Evolutionary conservation across 1,139 yeast genomes (phyloP), one percentile per base, ranked within the genome.

Genomic region (Zygosaccharomyces pseudobailii): DNA sequence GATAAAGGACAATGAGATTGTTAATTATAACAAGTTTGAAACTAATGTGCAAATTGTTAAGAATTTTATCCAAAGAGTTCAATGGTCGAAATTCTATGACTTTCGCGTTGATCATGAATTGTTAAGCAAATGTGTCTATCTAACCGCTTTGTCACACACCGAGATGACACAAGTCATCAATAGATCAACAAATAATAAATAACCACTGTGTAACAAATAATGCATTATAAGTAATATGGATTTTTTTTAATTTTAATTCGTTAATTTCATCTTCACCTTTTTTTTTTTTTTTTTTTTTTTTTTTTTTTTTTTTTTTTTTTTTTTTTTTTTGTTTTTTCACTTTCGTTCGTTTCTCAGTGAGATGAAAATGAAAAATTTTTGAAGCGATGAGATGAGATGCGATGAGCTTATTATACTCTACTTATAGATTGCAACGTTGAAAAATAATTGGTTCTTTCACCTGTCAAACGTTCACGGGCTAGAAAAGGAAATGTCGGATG

Each of bases 81-180:
- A 87, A 61, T 87, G 96, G 94, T 80, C 94, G 0, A 73, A 75
- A 43, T 74, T 84, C 53, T 88, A 87, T 69, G 65, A 70, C 32
- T 64, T 77, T 13, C 66, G 70, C 31, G 63, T 71, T 3, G 70
- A 82, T 48, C 75, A 77, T 6, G 90, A 86, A 48, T 66, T 88
- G 28, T 68, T 89, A 51, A 84, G 95, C 47, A 87, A 84, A 63
- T 88, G 97, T 67, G 75, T 89, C 39, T 89, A 89, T 67, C 77
- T 89, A 52, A 82, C 86, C 56, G 77, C 92, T 1, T 71, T 89
- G 50, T 80, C 87, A 38, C 86, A 80, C 54, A 87, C 82, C 34
- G 95, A 88, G 65, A 86, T 88, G 19, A 48, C 54, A 7, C 50
- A 50, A 20, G 34, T 56, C 35, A 47, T 52, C 6, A 25, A 42